Base-by-base conservation (phyloP, 2,329 filamentous ascomycete genomes). In the Aspergillus ochraceus region DNA sequence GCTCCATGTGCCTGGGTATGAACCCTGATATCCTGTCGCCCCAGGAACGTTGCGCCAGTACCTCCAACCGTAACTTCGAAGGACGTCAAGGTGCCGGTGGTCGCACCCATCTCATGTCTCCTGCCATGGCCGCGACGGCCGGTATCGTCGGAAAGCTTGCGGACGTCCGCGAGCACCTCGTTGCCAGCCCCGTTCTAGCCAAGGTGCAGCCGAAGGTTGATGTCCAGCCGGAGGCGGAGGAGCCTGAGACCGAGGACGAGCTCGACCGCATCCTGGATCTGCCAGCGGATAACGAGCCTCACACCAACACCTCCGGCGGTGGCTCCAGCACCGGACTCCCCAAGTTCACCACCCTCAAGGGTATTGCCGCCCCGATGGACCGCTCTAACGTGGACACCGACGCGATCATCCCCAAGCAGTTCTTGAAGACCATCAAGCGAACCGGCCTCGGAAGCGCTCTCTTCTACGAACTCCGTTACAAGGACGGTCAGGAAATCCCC, bases 1-100 rank as follows among this genome's bases (percentile, higher is more conserved):
- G 95, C 85, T 96, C 91, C 64, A 99, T 99, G 95, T 98, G 95
- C 75, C 85, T 99, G 57, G 95, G 95, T 75, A 99, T 99, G 94
- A 99, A 99, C 82, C 94, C 95, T 0, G 95, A 99, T 76, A 98
- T 99, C 64, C 85, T 98, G 51, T 88, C 92, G 2, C 93, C 95
- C 56, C 86, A 90, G 75, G 95, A 99, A 80, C 89, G 95, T 71
- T 98, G 95, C 75, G 95, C 95, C 47, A 94, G 90, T 73, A 98
- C 95, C 53, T 96, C 91, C 64, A 98, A 98, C 81, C 90, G 95
- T 70, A 98, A 98, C 79, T 98, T 98, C 68, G 95, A 98, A 76
- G 95, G 95, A 63, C 89, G 95, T 65, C 95, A 99, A 79, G 95
- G 95, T 73, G 92, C 94, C 61, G 88, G 88, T 63, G 91, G 94